phyloP scores from a whole-genome alignment of 495 filamentous ascomycete genomes.

The Zalerion maritima region DNA sequence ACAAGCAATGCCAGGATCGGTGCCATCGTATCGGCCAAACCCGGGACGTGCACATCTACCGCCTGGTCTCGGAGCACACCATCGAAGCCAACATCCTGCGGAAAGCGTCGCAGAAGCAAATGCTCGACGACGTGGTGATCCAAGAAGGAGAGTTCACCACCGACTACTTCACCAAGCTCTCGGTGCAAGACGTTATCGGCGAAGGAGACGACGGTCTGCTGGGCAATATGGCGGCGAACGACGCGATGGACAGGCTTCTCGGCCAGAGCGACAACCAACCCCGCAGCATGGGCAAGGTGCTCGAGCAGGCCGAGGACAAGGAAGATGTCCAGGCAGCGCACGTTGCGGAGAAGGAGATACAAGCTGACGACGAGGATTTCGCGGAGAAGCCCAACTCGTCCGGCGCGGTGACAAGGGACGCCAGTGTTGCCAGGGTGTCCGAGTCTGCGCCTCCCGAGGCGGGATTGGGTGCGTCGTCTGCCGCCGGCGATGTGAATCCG shows the following conservation, averaged over 20 bases:
- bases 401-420: slow-evolving; percentile 31
- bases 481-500: slow-evolving; percentile 24
- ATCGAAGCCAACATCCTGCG: slow-evolving; percentile 98
- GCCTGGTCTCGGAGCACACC: slow-evolving; percentile 91
- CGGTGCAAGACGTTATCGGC: slow-evolving; percentile 53
- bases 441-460: slow-evolving; percentile 16
- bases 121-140: slow-evolving; percentile 96
- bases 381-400: slow-evolving; percentile 50
- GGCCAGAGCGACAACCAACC: slow-evolving; percentile 34
- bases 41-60: slow-evolving; percentile 95
- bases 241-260: slow-evolving; percentile 78
- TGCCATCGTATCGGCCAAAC: slow-evolving; percentile 98
- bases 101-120: slow-evolving; percentile 91
- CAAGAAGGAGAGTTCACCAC: slow-evolving; percentile 98
- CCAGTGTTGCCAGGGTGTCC: slow-evolving; percentile 20
- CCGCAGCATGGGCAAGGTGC: slow-evolving; percentile 40
- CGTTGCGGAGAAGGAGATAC: slow-evolving; percentile 75
- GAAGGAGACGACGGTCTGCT: slow-evolving; percentile 39
- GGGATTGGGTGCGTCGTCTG: slow-evolving; percentile 2
- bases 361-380: slow-evolving; percentile 84
- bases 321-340: slow-evolving; percentile 84
- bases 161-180: slow-evolving; percentile 83
- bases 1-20: slow-evolving; percentile 97
- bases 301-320: slow-evolving; percentile 80
- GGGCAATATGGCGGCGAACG: slow-evolving; percentile 48